Evolutionary conservation across 139 green algal species (phyloP), one percentile per base, ranked within the genome.

Genomic region (Nannochloris sp.): DNA sequence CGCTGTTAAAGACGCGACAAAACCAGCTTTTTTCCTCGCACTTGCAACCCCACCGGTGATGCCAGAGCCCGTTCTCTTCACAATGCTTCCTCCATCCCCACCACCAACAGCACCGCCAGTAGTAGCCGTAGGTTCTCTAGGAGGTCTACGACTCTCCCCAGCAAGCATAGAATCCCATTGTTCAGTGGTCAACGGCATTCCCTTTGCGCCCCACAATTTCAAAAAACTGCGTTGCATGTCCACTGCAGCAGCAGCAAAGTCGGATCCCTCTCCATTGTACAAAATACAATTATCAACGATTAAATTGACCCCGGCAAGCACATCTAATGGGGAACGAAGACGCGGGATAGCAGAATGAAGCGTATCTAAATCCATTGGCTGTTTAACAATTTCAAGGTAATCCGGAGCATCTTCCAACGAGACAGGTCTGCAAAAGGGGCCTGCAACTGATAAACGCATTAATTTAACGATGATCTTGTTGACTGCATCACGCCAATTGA

Each of bases 341-440:
- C 31, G 51, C 30, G 36, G 25, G 19, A 54, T 25, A 24, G 37
- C 27, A 32, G 25, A 13, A 29, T 33, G 59, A 24, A 65, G 23
- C 23, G 59, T 65, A 24, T 35, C 44, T 44, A 68, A n/a, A 32
- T 68, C 61, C 61, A 68, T 58, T 24, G 39, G 61, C 31, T 27
- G 10, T 0, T 45, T 12, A 63, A 70, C 33, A 10, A 60, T 19
- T n/a, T 62, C 44, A 0, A 19, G 33, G 9, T 70, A 70, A 46
- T 70, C 63, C 13, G 47, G 44, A 24, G 51, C 44, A 19, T 39
- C 47, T 31, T 64, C 63, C 7, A 60, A 19, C 3, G 54, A 27
- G 4, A 81, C 65, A 29, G 69, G 74, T 13, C 36, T 14, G 13
- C n/a, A 30, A 44, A 81, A 81, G 14, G 63, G 56, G n/a, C 33